Percentiles rank a stretch among this genome's conserved stretches.
Evolutionary conservation across 2,329 filamentous ascomycete genomes (phyloP).

Genomic region (Pyricularia pennisetigena): DNA sequence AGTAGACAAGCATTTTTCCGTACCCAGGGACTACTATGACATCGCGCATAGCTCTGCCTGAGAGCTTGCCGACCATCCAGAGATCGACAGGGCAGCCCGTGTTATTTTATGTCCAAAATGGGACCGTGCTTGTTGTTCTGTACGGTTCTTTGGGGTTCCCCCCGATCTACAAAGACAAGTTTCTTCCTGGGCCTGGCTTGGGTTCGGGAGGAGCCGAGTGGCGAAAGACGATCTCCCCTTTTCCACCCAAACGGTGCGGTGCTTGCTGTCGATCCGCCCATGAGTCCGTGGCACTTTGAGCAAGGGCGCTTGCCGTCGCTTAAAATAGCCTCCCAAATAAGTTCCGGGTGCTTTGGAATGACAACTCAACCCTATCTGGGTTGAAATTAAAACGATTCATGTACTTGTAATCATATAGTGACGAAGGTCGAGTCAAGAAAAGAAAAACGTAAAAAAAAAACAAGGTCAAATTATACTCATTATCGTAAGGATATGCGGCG

Average conservation of each 20-base stretch:
- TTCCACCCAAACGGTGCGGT: neutral
- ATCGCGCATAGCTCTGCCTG: neutral
- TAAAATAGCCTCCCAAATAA: neutral
- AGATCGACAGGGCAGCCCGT: neutral
- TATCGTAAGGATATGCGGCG: neutral
- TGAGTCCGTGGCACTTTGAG: neutral
- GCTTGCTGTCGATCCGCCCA: neutral
- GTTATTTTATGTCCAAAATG: neutral
- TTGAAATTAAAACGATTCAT: too few species aligned
- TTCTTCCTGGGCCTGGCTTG: neutral
- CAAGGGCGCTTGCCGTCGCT: neutral
- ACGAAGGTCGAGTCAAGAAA: neutral
- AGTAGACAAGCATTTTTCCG: too few species aligned
- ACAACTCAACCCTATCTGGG: neutral
- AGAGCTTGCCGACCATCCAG: neutral
- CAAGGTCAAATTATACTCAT: neutral
- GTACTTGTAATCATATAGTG: neutral
- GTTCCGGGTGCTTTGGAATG: neutral
- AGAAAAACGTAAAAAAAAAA: neutral
- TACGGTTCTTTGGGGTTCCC: neutral
- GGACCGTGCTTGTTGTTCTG: neutral
- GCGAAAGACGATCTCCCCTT: neutral
- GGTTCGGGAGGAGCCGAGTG: neutral
- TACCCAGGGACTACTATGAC: too few species aligned
- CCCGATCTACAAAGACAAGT: neutral